phyloP scores from a whole-genome alignment of 148 eudicot genomes.

The Limonium bicolor region DNA sequence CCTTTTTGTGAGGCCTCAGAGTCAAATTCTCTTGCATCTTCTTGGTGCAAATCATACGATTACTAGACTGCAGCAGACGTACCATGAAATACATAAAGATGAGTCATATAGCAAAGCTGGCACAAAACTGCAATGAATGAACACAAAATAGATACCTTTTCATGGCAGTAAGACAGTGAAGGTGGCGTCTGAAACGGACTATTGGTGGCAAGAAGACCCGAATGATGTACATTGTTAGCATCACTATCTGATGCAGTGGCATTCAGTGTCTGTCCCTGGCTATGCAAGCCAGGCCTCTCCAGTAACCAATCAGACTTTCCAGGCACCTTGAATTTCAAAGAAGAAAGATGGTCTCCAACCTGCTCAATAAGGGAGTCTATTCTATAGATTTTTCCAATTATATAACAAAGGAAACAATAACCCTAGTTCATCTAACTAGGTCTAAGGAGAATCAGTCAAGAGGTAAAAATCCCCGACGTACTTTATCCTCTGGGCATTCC shows the following conservation, averaged over 20 bases:
- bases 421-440: too few species aligned
- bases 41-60: slow-evolving; percentile 14
- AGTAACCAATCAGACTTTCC: slow-evolving; percentile 18
- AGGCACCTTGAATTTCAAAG: slow-evolving; percentile 20
- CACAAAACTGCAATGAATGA: neutral
- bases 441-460: neutral
- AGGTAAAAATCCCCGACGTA: slow-evolving; percentile 7
- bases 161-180: slow-evolving; percentile 51
- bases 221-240: slow-evolving; percentile 9
- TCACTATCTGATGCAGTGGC: slow-evolving; percentile 16
- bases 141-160: slow-evolving; percentile 41
- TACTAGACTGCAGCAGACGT: slow-evolving; percentile 30
- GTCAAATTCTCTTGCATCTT: slow-evolving; percentile 27
- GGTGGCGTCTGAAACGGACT: slow-evolving; percentile 87
- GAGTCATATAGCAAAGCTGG: neutral
- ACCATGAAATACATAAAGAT: slow-evolving; percentile 6
- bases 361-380: slow-evolving; percentile 18
- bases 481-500: slow-evolving; percentile 34
- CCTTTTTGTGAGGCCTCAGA: slow-evolving; percentile 80
- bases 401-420: too few species aligned
- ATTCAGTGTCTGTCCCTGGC: slow-evolving; percentile 8
- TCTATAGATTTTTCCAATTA: too few species aligned
- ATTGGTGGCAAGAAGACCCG: slow-evolving; percentile 19
- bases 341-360: slow-evolving; percentile 34
- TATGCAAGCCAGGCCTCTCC: slow-evolving; percentile 19